These are phyloP conservation scores for Epichloe hybrida DNA, from an alignment of 2,329 filamentous ascomycete genomes.

Conservation along the genomic window DNA sequence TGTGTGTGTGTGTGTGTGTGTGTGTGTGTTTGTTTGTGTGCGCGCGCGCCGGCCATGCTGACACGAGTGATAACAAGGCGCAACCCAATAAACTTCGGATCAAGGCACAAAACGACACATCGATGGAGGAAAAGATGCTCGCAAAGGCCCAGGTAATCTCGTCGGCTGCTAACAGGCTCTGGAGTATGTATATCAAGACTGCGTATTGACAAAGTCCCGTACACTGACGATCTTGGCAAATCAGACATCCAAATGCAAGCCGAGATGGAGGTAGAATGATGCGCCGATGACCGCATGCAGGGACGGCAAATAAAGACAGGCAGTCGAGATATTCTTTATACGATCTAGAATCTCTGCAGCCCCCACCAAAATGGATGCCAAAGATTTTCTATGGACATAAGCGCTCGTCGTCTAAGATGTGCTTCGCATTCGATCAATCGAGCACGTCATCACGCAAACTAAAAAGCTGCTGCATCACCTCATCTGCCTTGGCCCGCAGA, in stretches of 20 bases:
- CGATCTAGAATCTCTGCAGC: background rate
- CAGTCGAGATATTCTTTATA: background rate
- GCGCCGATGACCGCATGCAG: background rate
- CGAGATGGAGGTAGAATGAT: constrained; percentile 31
- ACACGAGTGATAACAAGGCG: constrained; percentile 27
- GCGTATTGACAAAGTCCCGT: background rate
- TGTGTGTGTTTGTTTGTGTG: background rate
- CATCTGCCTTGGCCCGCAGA: constrained; percentile 56
- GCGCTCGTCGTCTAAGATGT: too few relatives aligned
- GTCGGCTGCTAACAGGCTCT: constrained; percentile 54
- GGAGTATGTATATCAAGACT: constrained; percentile 36
- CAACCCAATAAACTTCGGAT: constrained; percentile 52
- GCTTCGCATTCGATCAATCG: constrained; percentile 25
- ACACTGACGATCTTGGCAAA: background rate
- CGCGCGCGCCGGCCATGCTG: background rate
- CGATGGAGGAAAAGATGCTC: constrained; percentile 49
- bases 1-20: background rate
- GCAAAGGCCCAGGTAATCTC: constrained; percentile 56
- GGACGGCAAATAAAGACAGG: background rate
- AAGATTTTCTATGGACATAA: too few relatives aligned
- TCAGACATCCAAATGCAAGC: constrained; percentile 37
- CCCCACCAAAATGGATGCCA: too few relatives aligned
- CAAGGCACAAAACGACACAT: constrained; percentile 40
- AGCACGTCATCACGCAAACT: constrained; percentile 56
- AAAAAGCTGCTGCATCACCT: constrained; percentile 66